Evolutionary conservation across 306 rosid genomes (phyloP).

Genomic region (Pterocarpus santalinus): DNA sequence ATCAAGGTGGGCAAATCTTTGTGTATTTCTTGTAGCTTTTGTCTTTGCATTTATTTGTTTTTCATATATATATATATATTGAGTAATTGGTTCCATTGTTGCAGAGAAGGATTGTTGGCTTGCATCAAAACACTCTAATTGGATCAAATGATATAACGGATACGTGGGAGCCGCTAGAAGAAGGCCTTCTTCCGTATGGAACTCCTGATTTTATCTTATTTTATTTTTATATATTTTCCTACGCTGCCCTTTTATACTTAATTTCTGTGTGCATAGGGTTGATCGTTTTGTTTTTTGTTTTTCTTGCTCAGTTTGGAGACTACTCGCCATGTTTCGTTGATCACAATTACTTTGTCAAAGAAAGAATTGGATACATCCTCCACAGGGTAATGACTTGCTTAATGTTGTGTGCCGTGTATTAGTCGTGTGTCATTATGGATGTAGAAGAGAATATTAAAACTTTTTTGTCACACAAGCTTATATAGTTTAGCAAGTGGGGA

Average conservation of each 20-base stretch:
- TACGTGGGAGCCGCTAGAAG: constrained; percentile 91
- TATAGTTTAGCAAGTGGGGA: neutral
- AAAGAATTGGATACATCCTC: constrained; percentile 71
- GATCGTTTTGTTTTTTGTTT: constrained; percentile 26
- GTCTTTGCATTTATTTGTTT: neutral
- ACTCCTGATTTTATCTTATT: neutral
- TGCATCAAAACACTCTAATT: constrained; percentile 76
- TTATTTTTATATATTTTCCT: constrained; percentile 8
- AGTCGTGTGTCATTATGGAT: neutral
- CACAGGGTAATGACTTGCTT: constrained; percentile 65
- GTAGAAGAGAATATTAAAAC: neutral
- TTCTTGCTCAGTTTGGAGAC: constrained; percentile 79
- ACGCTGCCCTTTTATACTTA: neutral
- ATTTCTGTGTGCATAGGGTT: constrained; percentile 14
- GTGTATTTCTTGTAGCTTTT: neutral
- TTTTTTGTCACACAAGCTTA: constrained; percentile 12
- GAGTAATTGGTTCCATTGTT: constrained; percentile 36
- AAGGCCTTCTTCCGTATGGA: constrained; percentile 91
- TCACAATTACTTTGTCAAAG: constrained; percentile 80
- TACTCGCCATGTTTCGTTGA: constrained; percentile 90
- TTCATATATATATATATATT: neutral
- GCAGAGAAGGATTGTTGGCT: constrained; percentile 88
- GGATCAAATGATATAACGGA: constrained; percentile 91
- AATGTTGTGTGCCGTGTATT: neutral
- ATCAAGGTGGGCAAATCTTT: constrained; percentile 66